phyloP scores from a whole-genome alignment of 805 yeast genomes.

The Saccharomyces jurei region DNA sequence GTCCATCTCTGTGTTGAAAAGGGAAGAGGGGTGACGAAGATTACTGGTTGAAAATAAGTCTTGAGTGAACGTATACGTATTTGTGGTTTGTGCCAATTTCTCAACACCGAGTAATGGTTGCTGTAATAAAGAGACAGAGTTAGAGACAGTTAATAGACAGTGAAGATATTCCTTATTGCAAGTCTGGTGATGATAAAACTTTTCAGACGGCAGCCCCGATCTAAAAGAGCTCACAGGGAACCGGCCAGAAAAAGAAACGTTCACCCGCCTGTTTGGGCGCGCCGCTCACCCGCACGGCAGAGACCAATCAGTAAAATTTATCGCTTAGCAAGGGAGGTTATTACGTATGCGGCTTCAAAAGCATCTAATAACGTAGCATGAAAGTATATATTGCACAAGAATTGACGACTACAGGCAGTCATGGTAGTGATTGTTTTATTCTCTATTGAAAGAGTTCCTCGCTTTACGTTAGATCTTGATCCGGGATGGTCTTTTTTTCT shows the following conservation, averaged over 20 bases:
- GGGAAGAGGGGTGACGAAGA: not conserved
- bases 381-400: not conserved
- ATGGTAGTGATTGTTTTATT: not conserved
- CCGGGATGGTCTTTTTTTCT: not conserved
- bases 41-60: not conserved
- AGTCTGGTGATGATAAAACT: slow-evolving; percentile 1
- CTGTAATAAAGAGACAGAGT: not conserved
- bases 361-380: not conserved
- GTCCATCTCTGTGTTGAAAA: slow-evolving; percentile 4
- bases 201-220: not conserved
- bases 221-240: slow-evolving; percentile 1
- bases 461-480: not conserved
- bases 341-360: not conserved
- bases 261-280: not conserved
- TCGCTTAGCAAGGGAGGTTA: not conserved
- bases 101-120: not conserved
- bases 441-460: not conserved
- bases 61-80: not conserved
- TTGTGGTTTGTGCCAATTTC: not conserved
- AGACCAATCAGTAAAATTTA: not conserved
- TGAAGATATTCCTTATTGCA: not conserved
- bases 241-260: not conserved
- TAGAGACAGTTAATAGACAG: not conserved
- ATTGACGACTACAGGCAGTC: not conserved
- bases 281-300: not conserved